These are phyloP conservation scores for Rhizopogon sp. DNA, from an alignment of 768 basidiomycete species.

Conservation along the genomic window DNA sequence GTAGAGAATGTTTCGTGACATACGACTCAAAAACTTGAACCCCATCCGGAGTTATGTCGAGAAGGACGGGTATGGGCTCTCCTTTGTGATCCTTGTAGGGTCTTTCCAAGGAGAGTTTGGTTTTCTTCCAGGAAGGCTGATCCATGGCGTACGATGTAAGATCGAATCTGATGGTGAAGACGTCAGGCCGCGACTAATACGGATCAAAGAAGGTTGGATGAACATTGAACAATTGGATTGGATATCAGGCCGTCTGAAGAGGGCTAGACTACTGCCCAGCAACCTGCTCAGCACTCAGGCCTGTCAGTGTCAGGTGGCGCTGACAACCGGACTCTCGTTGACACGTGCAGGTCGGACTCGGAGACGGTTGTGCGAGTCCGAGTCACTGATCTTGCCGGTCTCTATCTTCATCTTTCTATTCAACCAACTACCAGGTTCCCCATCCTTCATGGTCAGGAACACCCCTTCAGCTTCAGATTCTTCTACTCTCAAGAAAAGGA, in stretches of 20 bases:
- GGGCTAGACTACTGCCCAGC: background rate
- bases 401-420: conserved; percentile 19
- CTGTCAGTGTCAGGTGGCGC: background rate
- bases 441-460: conserved; percentile 24
- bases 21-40: conserved; percentile 71
- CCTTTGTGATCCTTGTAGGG: conserved; percentile 81
- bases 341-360: conserved; percentile 25
- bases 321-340: no score
- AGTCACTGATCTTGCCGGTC: conserved; percentile 2
- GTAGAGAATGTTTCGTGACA: conserved; percentile 19
- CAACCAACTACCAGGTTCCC: conserved; percentile 25
- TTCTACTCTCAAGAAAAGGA: conserved; percentile 51
- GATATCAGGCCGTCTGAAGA: no score
- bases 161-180: no score
- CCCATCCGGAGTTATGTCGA: conserved; percentile 69
- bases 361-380: conserved; percentile 5
- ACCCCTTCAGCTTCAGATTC: conserved; percentile 20
- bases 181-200: no score
- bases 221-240: no score
- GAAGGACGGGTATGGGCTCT: conserved; percentile 51
- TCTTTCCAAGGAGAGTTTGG: conserved; percentile 67
- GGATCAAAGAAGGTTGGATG: no score
- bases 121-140: conserved; percentile 49
- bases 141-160: conserved; percentile 11
- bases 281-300: background rate